A percentile compares a stretch with the other conserved stretches of the same genome.
phyloP scores from a whole-genome alignment of 2,329 filamentous ascomycete species.

The Corniculantispora saksenae region DNA sequence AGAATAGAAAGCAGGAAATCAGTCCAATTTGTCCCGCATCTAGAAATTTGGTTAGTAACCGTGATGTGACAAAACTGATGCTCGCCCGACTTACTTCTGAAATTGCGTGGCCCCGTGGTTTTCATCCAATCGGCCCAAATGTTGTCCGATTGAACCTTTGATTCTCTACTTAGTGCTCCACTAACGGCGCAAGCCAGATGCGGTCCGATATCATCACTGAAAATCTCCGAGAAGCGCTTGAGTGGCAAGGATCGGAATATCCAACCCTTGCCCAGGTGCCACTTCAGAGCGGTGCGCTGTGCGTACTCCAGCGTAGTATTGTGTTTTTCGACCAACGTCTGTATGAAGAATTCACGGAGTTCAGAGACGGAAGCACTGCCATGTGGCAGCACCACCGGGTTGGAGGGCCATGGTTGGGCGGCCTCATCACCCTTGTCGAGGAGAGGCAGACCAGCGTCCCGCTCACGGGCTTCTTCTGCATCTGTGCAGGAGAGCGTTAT shows the following conservation, averaged over 20 bases:
- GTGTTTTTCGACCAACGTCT: neutral
- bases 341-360: neutral
- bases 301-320: neutral
- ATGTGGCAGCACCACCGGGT: neutral
- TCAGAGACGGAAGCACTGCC: neutral
- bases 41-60: neutral
- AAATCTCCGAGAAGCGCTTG: neutral
- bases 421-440: neutral
- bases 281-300: neutral
- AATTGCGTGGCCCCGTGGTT: neutral
- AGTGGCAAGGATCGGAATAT: neutral
- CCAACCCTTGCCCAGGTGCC: neutral
- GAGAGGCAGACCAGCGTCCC: neutral
- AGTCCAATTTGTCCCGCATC: neutral
- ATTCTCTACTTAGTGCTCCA: neutral
- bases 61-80: neutral
- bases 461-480: neutral
- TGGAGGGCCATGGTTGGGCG: neutral
- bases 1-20: neutral
- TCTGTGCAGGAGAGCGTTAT: neutral
- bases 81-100: neutral
- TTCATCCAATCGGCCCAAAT: neutral
- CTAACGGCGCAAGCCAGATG: neutral
- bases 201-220: neutral
- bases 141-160: neutral